These are phyloP conservation scores for Chenopodium quinoa DNA, from an alignment of 148 eudicot species.

Conservation along the genomic window DNA sequence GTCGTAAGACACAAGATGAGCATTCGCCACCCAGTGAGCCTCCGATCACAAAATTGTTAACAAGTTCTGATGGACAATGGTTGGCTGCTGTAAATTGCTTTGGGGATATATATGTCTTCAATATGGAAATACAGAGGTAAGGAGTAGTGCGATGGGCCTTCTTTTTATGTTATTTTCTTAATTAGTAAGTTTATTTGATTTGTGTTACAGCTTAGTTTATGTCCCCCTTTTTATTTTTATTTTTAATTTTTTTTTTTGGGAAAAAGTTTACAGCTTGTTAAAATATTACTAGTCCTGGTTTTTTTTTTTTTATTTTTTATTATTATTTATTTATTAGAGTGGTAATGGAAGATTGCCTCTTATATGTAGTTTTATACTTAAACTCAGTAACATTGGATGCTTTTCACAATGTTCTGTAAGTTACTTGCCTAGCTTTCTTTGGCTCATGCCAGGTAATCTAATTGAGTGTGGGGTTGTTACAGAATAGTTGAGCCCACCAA, in stretches of 20 bases:
- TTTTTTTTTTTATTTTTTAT: no score
- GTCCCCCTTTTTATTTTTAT: background rate
- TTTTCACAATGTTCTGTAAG: no score
- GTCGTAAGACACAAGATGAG: constrained; percentile 52
- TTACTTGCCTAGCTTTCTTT: no score
- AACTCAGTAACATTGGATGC: no score
- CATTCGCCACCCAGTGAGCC: constrained; percentile 65
- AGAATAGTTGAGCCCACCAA: no score
- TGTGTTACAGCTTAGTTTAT: background rate
- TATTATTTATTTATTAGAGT: background rate
- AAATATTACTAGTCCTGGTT: background rate
- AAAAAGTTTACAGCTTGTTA: background rate
- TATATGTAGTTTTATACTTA: no score
- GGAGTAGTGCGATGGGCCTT: background rate
- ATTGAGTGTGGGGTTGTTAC: no score
- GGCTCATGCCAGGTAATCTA: no score
- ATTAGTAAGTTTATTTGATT: background rate
- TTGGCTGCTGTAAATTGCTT: constrained; percentile 85
- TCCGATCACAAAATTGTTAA: constrained; percentile 77
- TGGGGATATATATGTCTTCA: constrained; percentile 84
- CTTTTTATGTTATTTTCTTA: background rate
- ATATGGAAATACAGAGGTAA: constrained; percentile 78
- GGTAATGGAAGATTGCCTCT: background rate
- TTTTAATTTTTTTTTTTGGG: no score
- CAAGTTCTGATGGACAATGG: constrained; percentile 94